These are phyloP conservation scores for Trichoderma atrobrunneum DNA, from an alignment of 2,329 filamentous ascomycete species.

Conservation along the genomic window DNA sequence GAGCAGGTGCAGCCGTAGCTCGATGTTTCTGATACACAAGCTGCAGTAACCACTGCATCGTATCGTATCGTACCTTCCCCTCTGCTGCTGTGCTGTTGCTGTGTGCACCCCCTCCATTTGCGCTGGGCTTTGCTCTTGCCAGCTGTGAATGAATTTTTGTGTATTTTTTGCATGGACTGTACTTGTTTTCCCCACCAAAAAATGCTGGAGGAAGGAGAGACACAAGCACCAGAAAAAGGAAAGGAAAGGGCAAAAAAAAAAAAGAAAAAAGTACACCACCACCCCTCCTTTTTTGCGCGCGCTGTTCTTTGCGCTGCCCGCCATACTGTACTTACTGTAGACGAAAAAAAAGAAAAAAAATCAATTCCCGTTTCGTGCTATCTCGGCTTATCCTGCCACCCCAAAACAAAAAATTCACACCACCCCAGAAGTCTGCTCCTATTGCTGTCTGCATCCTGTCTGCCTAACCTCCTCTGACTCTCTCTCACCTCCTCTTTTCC, in stretches of 20 bases:
- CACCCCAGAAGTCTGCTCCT: conserved; percentile 17
- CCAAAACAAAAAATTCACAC: conserved; percentile 21
- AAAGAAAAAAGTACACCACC: conserved; percentile 8
- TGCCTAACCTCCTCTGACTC: conserved; percentile 26
- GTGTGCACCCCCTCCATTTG: not conserved
- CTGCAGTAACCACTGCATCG: conserved; percentile 9
- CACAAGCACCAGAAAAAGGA: not conserved
- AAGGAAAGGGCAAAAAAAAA: not conserved
- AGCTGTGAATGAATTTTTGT: not conserved
- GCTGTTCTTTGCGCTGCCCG: conserved; percentile 2
- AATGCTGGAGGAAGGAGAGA: not conserved
- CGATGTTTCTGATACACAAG: conserved; percentile 16
- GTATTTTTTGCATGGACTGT: not conserved
- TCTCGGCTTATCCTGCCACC: conserved; percentile 19
- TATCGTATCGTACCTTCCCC: conserved; percentile 13
- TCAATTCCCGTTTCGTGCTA: conserved; percentile 6
- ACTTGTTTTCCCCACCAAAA: not conserved
- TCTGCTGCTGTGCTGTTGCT: not conserved
- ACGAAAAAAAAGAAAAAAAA: not conserved
- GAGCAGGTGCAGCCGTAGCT: not conserved
- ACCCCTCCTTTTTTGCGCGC: conserved; percentile 6
- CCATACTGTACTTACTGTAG: not conserved
- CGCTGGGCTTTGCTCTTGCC: not conserved
- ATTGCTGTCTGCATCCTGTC: conserved; percentile 20
- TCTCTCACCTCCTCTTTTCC: conserved; percentile 28